These are phyloP conservation scores for Phoma sp. DNA, from an alignment of 2,329 filamentous ascomycete genomes.

Conservation along the genomic window DNA sequence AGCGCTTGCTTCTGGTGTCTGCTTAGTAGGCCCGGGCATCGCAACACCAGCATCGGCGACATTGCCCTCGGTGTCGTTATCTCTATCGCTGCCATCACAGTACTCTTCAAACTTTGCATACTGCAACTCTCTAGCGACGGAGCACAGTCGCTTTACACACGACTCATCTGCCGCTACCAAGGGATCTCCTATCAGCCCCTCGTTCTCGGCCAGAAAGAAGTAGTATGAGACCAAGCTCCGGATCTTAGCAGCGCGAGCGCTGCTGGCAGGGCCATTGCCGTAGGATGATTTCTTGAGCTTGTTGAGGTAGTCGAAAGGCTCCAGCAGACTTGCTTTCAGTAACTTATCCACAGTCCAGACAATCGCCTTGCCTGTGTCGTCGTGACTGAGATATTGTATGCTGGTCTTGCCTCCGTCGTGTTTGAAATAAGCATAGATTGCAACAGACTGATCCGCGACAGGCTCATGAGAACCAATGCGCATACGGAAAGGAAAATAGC, in stretches of 20 bases:
- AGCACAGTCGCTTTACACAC: slow-evolving; percentile 2
- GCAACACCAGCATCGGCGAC: not conserved
- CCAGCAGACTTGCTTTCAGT: not conserved
- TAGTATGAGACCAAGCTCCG: slow-evolving; percentile 17
- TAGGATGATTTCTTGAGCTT: slow-evolving; percentile 1
- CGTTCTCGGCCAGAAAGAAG: slow-evolving; percentile 20
- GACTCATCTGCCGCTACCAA: not conserved
- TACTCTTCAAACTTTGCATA: not conserved
- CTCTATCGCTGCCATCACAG: too few species aligned
- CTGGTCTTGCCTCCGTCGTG: not conserved
- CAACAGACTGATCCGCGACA: not conserved
- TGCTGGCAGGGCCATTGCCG: not conserved
- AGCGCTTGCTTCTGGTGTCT: too few species aligned
- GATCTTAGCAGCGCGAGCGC: slow-evolving; percentile 10
- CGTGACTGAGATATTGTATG: not conserved
- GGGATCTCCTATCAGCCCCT: slow-evolving; percentile 10
- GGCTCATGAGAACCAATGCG: not conserved
- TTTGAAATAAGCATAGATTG: not conserved
- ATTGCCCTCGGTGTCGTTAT: not conserved
- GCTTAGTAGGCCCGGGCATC: too few species aligned
- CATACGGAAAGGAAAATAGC: slow-evolving; percentile 7
- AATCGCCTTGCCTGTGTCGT: not conserved
- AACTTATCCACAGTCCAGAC: not conserved
- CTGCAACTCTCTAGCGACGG: slow-evolving; percentile 6
- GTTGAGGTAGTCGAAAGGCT: slow-evolving; percentile 7